Percentiles rank a stretch among this genome's conserved stretches.
Conservation (phyloP, 2,329 filamentous ascomycete genomes). For the Pseudopithomyces maydicus region DNA sequence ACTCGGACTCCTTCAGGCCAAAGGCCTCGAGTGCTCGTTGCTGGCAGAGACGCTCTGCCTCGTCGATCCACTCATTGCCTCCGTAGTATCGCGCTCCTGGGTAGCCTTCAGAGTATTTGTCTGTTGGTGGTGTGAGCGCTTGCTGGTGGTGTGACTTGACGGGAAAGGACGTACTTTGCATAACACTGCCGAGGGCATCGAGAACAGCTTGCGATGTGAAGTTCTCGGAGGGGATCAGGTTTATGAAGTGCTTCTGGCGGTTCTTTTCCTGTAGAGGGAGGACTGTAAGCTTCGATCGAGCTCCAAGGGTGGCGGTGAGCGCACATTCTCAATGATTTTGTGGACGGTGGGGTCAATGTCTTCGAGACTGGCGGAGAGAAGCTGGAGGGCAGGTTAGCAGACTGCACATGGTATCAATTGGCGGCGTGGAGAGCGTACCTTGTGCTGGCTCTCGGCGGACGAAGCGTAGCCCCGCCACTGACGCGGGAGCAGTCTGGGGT, state of each 20-base stretch:
- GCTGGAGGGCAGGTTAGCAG: slow-evolving; percentile 55
- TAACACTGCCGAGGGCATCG: slow-evolving; percentile 79
- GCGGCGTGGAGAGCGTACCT: slow-evolving; percentile 37
- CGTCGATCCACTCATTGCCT: slow-evolving; percentile 98
- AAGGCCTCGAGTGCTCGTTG: slow-evolving; percentile 90
- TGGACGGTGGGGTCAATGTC: slow-evolving; percentile 86
- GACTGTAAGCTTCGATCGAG: slow-evolving; percentile 22
- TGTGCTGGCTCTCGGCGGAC: slow-evolving; percentile 54
- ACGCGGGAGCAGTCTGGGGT: slow-evolving; percentile 35
- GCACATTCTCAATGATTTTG: slow-evolving; percentile 87
- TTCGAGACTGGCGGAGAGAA: slow-evolving; percentile 78
- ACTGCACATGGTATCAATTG: neutral
- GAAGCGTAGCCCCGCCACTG: slow-evolving; percentile 49
- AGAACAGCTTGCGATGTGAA: slow-evolving; percentile 98
- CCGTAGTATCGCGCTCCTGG: slow-evolving; percentile 98
- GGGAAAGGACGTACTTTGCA: slow-evolving; percentile 56
- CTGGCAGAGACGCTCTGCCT: slow-evolving; percentile 95
- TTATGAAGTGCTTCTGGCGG: slow-evolving; percentile 97
- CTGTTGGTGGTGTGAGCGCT: slow-evolving; percentile 50
- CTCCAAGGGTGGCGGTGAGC: slow-evolving; percentile 22
- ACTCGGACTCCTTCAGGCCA: slow-evolving; percentile 82
- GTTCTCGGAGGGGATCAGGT: slow-evolving; percentile 98
- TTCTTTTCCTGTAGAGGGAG: slow-evolving; percentile 75
- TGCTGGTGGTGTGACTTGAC: slow-evolving; percentile 63
- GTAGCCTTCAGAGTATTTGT: slow-evolving; percentile 99